These are phyloP conservation scores for Amanita rimosa DNA, from an alignment of 768 basidiomycete genomes.

Conservation along the genomic window DNA sequence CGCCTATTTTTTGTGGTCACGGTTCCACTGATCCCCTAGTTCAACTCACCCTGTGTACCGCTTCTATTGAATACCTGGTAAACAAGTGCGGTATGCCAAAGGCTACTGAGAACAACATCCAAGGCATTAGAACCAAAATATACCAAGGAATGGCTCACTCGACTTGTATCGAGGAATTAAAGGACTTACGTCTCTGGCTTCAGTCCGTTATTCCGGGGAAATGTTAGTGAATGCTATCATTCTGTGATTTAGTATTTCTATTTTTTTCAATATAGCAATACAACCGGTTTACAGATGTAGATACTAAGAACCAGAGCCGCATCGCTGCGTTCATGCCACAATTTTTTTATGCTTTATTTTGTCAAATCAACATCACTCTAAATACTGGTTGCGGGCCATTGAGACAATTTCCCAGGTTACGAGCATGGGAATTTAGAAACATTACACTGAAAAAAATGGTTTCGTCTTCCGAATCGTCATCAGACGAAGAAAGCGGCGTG, in stretches of 20 bases:
- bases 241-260: no score
- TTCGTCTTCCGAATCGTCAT: not conserved
- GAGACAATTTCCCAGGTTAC: not conserved
- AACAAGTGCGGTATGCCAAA: slow-evolving; percentile 38
- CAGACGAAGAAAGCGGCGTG: not conserved
- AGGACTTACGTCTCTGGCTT: slow-evolving; percentile 64
- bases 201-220: slow-evolving; percentile 36
- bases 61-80: slow-evolving; percentile 47
- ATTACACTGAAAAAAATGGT: not conserved
- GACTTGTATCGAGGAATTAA: slow-evolving; percentile 51
- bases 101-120: slow-evolving; percentile 23
- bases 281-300: no score
- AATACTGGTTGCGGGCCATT: no score
- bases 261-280: no score
- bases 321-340: no score
- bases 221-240: no score
- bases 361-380: no score
- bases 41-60: slow-evolving; percentile 36
- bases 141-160: slow-evolving; percentile 65
- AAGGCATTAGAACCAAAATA: slow-evolving; percentile 55
- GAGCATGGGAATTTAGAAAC: no score
- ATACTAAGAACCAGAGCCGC: no score
- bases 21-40: slow-evolving; percentile 72
- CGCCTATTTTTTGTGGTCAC: slow-evolving; percentile 84
- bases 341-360: no score